Evolutionary conservation across 2,329 filamentous ascomycete genomes (phyloP).

Genomic region (Pleoardoris graminearum): DNA sequence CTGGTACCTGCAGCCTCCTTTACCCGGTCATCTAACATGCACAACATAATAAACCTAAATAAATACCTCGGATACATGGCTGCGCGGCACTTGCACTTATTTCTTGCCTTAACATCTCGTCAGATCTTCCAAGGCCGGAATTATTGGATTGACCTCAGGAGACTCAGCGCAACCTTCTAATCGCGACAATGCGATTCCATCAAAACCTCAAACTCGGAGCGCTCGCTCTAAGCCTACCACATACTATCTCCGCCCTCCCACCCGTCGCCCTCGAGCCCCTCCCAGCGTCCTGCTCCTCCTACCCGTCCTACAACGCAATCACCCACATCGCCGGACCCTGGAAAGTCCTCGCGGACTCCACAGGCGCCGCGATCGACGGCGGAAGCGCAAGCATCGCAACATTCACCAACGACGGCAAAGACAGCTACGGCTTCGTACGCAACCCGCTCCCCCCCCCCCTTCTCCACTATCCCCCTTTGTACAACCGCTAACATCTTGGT

Average conservation of each 20-base stretch:
- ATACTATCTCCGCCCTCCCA: neutral
- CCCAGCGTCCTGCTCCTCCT: conserved; percentile 9
- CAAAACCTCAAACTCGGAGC: too few species aligned
- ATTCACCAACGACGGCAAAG: conserved; percentile 15
- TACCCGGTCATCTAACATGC: conserved; percentile 1
- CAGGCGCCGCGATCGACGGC: conserved; percentile 8
- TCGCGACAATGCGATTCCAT: too few species aligned
- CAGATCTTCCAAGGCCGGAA: too few species aligned
- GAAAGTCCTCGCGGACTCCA: conserved; percentile 8
- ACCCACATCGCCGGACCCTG: conserved; percentile 12
- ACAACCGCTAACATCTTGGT: neutral
- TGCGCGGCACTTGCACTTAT: neutral
- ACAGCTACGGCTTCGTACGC: conserved; percentile 15
- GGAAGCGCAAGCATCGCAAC: conserved; percentile 2
- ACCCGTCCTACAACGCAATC: conserved; percentile 13
- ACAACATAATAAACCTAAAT: neutral
- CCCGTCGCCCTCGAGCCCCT: conserved; percentile 3
- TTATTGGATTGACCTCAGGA: too few species aligned
- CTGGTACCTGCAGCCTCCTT: neutral
- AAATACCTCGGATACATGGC: neutral
- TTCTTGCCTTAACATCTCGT: neutral
- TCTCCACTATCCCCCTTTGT: neutral
- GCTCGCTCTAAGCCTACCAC: neutral
- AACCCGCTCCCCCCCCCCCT: neutral
- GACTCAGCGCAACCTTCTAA: too few species aligned